These are phyloP conservation scores for Blastobotrys ciferrii DNA, from an alignment of 1,139 yeast genomes.

Conservation along the genomic window DNA sequence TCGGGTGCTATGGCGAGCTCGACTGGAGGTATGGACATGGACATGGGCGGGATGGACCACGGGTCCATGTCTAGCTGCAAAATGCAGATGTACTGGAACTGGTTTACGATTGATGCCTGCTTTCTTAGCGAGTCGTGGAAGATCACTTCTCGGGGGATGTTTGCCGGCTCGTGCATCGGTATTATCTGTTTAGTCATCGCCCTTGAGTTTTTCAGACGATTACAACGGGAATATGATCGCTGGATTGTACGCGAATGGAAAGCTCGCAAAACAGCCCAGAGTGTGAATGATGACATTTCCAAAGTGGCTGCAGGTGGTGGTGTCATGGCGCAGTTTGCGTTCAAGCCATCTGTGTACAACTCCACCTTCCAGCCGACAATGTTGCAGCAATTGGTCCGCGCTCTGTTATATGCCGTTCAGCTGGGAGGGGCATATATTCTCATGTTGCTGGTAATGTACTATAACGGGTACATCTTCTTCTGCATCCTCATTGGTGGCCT, in stretches of 20 bases:
- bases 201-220: slow-evolving; percentile 56
- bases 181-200: slow-evolving; percentile 55
- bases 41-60: slow-evolving; percentile 24
- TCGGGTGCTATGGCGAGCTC: background rate
- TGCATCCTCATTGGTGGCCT: slow-evolving; percentile 62
- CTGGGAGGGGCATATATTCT: slow-evolving; percentile 63
- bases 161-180: slow-evolving; percentile 72
- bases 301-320: slow-evolving; percentile 65
- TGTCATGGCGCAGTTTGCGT: slow-evolving; percentile 18
- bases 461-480: slow-evolving; percentile 64
- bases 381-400: slow-evolving; percentile 50
- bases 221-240: slow-evolving; percentile 54
- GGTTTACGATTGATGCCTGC: slow-evolving; percentile 61
- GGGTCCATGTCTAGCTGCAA: slow-evolving; percentile 26
- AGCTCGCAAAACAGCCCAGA: slow-evolving; percentile 42
- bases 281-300: slow-evolving; percentile 52
- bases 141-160: slow-evolving; percentile 54
- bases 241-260: slow-evolving; percentile 37
- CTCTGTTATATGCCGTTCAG: slow-evolving; percentile 51
- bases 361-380: slow-evolving; percentile 37
- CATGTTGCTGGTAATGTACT: slow-evolving; percentile 72
- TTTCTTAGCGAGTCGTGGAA: slow-evolving; percentile 67
- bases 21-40: slow-evolving; percentile 21
- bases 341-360: slow-evolving; percentile 1
- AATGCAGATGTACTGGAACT: slow-evolving; percentile 52